phyloP scores from a whole-genome alignment of 208 protist genomes.

The Acanthamoeba lenticulata region DNA sequence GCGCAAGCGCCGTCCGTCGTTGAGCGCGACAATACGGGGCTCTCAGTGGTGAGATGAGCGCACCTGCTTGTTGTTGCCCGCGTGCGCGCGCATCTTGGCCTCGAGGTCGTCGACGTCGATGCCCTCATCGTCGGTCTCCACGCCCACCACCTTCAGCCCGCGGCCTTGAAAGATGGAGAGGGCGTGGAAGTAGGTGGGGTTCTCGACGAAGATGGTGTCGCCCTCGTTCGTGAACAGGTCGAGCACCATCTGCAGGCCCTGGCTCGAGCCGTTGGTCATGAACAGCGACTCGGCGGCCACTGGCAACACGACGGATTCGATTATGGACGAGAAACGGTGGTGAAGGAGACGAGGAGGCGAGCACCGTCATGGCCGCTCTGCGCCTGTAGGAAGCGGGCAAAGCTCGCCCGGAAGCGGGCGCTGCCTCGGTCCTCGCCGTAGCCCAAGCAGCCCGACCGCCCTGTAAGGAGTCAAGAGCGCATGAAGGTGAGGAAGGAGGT shows the following conservation, averaged over 20 bases:
- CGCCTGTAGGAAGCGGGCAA: background rate
- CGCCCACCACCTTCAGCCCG: constrained; percentile 13
- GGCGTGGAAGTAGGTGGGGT: constrained; percentile 58
- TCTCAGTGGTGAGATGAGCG: background rate
- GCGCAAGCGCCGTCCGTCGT: background rate
- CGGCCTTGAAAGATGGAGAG: background rate
- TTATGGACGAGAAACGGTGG: background rate
- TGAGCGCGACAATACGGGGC: background rate
- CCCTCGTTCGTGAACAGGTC: constrained; percentile 35
- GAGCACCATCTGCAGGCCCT: constrained; percentile 48
- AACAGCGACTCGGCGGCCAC: constrained; percentile 8
- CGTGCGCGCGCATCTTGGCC: background rate
- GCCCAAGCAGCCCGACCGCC: background rate
- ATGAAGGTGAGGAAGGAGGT: background rate
- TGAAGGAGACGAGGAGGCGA: background rate
- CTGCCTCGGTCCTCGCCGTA: constrained; percentile 17
- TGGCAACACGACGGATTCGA: background rate
- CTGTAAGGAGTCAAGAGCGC: background rate
- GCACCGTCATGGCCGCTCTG: background rate
- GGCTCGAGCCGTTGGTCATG: constrained; percentile 27
- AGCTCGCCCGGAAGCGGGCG: background rate
- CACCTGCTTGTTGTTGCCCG: background rate
- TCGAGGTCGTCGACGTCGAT: constrained; percentile 41
- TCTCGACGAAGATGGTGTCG: constrained; percentile 54
- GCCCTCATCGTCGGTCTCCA: constrained; percentile 8